These are phyloP conservation scores for Syncephalastrum monosporum DNA, from an alignment of 371 early-diverging fungal genomes.

Conservation along the genomic window DNA sequence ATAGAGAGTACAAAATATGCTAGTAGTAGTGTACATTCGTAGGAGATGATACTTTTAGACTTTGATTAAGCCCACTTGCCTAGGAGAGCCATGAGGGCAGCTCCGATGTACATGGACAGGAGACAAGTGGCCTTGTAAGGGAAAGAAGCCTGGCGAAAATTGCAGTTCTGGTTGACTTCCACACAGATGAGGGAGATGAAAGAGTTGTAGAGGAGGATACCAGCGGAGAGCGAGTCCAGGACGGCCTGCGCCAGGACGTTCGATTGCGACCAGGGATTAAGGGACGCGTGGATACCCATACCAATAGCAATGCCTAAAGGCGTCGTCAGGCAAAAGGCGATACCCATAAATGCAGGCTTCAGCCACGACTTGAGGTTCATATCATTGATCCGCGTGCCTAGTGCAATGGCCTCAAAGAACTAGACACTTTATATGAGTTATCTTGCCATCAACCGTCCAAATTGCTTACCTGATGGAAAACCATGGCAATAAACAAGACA, in stretches of 20 bases:
- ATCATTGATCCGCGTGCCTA: slow-evolving; percentile 61
- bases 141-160: slow-evolving; percentile 27
- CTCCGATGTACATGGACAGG: slow-evolving; percentile 62
- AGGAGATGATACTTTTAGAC: too few relatives aligned
- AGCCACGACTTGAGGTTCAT: slow-evolving; percentile 42
- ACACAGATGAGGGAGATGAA: slow-evolving; percentile 53
- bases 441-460: not conserved
- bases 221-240: slow-evolving; percentile 62
- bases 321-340: slow-evolving; percentile 60
- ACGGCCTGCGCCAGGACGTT: slow-evolving; percentile 54
- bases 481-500: slow-evolving; percentile 76
- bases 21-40: too few relatives aligned
- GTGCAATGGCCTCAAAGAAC: slow-evolving; percentile 67
- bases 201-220: slow-evolving; percentile 63
- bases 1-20: too few relatives aligned
- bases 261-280: slow-evolving; percentile 53
- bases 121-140: slow-evolving; percentile 33
- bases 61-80: slow-evolving; percentile 71
- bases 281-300: slow-evolving; percentile 55
- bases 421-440: slow-evolving; percentile 15
- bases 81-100: slow-evolving; percentile 71
- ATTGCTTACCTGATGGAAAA: slow-evolving; percentile 77
- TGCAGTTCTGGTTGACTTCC: slow-evolving; percentile 42
- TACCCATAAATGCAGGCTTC: slow-evolving; percentile 47
- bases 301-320: slow-evolving; percentile 73